These are phyloP conservation scores for Hygrocybe coccinea DNA, from an alignment of 768 basidiomycete species.

Conservation along the genomic window DNA sequence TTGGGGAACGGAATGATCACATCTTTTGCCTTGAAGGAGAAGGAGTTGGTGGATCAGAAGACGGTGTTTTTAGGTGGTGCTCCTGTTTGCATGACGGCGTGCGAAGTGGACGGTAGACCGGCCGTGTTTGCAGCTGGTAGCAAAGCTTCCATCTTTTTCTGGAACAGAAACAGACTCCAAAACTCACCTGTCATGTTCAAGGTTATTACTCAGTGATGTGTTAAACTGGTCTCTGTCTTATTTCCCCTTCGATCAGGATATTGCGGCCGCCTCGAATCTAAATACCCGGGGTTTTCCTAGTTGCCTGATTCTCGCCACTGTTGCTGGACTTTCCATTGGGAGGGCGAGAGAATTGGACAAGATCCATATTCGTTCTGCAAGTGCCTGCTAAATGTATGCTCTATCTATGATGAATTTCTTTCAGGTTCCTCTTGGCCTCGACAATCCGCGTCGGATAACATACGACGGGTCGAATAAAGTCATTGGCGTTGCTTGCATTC, in stretches of 20 bases:
- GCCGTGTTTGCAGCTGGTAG: slow-evolving; percentile 70
- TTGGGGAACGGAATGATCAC: slow-evolving; percentile 71
- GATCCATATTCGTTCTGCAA: slow-evolving; percentile 74
- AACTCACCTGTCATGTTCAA: slow-evolving; percentile 72
- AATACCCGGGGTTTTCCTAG: slow-evolving; percentile 45
- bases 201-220: slow-evolving; percentile 27
- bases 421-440: slow-evolving; percentile 66
- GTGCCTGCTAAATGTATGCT: slow-evolving; percentile 12
- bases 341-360: slow-evolving; percentile 63
- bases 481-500: slow-evolving; percentile 64
- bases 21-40: slow-evolving; percentile 46
- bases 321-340: slow-evolving; percentile 58
- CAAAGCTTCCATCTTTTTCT: slow-evolving; percentile 63
- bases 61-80: slow-evolving; percentile 58
- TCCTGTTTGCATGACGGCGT: slow-evolving; percentile 59
- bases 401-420: background rate
- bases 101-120: slow-evolving; percentile 47
- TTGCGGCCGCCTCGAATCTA: slow-evolving; percentile 48
- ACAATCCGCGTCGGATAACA: slow-evolving; percentile 65
- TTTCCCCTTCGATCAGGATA: slow-evolving; percentile 34
- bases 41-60: slow-evolving; percentile 47
- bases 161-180: slow-evolving; percentile 57
- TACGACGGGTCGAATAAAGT: slow-evolving; percentile 50
- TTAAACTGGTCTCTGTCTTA: background rate
- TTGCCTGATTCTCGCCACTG: slow-evolving; percentile 56